A percentile compares a stretch with the other conserved stretches of the same genome.
phyloP scores from a whole-genome alignment of 2,329 filamentous ascomycete species.

The Colletotrichum lupini region DNA sequence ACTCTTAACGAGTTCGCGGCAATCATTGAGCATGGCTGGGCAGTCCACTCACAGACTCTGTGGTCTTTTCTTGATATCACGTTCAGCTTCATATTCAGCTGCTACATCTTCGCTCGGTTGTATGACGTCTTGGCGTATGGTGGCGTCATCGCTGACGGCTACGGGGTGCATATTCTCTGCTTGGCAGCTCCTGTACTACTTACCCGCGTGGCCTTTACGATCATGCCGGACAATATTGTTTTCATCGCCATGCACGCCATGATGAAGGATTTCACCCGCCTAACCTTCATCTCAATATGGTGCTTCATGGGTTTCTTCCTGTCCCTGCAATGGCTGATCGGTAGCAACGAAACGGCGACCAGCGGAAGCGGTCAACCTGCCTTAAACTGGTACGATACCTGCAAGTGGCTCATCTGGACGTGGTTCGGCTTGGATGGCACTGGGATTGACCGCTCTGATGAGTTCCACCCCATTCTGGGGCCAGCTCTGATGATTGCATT shows the following conservation, averaged over 20 bases:
- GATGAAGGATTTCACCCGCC: slow-evolving; percentile 77
- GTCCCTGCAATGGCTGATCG: slow-evolving; percentile 73
- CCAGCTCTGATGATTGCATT: slow-evolving; percentile 78
- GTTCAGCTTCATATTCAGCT: slow-evolving; percentile 70
- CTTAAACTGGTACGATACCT: slow-evolving; percentile 63
- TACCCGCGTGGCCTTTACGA: slow-evolving; percentile 76
- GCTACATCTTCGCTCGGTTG: slow-evolving; percentile 70
- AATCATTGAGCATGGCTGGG: slow-evolving; percentile 73
- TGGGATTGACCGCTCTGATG: slow-evolving; percentile 59
- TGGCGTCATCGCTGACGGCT: slow-evolving; percentile 54
- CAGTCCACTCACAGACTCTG: slow-evolving; percentile 78
- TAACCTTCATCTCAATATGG: slow-evolving; percentile 65
- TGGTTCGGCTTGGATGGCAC: slow-evolving; percentile 80
- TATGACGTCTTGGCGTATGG: slow-evolving; percentile 52
- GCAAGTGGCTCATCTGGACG: slow-evolving; percentile 83
- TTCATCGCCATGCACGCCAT: slow-evolving; percentile 80
- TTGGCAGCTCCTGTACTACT: slow-evolving; percentile 75
- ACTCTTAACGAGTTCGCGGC: slow-evolving; percentile 73
- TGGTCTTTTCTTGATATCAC: slow-evolving; percentile 80
- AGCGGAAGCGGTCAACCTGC: neutral
- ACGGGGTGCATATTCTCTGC: slow-evolving; percentile 73
- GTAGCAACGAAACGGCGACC: slow-evolving; percentile 43
- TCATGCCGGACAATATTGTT: slow-evolving; percentile 80
- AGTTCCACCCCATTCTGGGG: slow-evolving; percentile 75
- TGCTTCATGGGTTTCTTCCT: slow-evolving; percentile 79